A percentile compares a stretch with the other conserved stretches of the same genome.
Conservation (phyloP, 768 basidiomycete genomes). For the Termitomyces sp. region DNA sequence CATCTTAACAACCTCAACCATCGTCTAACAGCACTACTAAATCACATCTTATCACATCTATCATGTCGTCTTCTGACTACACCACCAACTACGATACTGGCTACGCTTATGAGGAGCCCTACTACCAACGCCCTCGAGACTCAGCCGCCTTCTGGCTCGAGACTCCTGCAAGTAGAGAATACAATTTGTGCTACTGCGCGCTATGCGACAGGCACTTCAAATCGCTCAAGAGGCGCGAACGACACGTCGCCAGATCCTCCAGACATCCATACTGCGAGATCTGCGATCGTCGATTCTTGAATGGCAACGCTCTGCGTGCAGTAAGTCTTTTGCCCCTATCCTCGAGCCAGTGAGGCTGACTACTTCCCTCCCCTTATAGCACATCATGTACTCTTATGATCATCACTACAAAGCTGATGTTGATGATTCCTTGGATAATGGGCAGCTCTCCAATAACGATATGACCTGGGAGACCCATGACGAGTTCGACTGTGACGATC, state of each 20-base stretch:
- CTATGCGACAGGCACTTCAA: neutral
- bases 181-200: slow-evolving; percentile 1
- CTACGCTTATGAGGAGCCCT: neutral
- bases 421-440: neutral
- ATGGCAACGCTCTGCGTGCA: slow-evolving; percentile 3
- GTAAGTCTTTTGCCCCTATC: neutral
- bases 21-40: neutral
- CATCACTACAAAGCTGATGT: neutral
- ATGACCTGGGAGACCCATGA: slow-evolving; percentile 1
- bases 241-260: slow-evolving; percentile 1
- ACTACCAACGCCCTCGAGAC: neutral
- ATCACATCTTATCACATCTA: neutral
- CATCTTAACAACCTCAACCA: neutral
- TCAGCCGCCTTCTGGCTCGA: neutral
- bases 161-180: neutral
- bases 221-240: slow-evolving; percentile 1
- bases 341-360: neutral
- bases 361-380: neutral
- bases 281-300: slow-evolving; percentile 2
- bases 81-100: neutral
- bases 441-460: neutral
- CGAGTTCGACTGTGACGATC: slow-evolving; percentile 1
- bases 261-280: neutral
- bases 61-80: neutral
- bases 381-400: neutral